phyloP scores from a whole-genome alignment of 2,329 filamentous ascomycete genomes.

The Seiridium unicorne region DNA sequence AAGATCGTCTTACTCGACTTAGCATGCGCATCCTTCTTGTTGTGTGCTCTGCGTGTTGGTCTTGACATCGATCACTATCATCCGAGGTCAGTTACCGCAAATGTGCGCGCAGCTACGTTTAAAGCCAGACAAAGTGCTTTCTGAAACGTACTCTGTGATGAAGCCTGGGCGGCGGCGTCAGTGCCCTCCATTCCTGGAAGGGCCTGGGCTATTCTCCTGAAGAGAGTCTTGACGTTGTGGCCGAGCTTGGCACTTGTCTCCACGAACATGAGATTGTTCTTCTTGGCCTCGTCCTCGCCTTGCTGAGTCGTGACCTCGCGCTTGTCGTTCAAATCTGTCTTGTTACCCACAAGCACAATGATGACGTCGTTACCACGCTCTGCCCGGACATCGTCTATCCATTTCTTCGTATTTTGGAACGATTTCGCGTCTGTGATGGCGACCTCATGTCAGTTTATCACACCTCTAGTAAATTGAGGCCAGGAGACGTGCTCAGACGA shows the following conservation, averaged over 20 bases:
- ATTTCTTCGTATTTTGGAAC: constrained; percentile 98
- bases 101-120: no score
- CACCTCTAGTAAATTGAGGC: not conserved
- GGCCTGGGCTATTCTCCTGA: constrained; percentile 97
- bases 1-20: constrained; percentile 14
- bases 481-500: constrained; percentile 6
- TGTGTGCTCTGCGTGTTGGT: constrained; percentile 68
- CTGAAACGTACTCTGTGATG: constrained; percentile 69
- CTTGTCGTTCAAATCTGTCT: constrained; percentile 98
- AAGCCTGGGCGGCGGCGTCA: constrained; percentile 70
- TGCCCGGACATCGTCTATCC: constrained; percentile 97
- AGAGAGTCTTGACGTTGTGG: constrained; percentile 96
- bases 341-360: constrained; percentile 97
- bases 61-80: constrained; percentile 86
- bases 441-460: constrained; percentile 17
- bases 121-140: no score
- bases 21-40: constrained; percentile 75
- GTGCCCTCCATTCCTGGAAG: constrained; percentile 96
- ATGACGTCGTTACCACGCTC: constrained; percentile 98
- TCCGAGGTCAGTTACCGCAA: not conserved
- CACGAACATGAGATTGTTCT: constrained; percentile 97
- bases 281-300: constrained; percentile 97
- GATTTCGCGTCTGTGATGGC: constrained; percentile 72
- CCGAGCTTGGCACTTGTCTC: constrained; percentile 98
- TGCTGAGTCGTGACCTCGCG: constrained; percentile 94